Conservation (phyloP, 345 rosid genomes). For the Kandelia obovata region DNA sequence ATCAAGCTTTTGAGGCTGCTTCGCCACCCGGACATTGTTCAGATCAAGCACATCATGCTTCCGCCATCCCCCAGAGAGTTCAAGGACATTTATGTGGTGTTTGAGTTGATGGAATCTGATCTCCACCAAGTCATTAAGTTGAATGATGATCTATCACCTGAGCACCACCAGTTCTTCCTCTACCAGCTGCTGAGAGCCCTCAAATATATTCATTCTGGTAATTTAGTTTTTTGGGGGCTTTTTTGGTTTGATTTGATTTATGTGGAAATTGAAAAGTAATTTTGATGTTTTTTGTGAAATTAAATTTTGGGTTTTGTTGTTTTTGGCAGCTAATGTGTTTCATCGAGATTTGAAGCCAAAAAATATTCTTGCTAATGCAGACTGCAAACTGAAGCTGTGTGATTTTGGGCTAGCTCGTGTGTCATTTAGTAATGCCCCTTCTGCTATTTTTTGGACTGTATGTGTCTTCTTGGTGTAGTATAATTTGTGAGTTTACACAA, state of each 20-base stretch:
- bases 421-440: slow-evolving; percentile 84
- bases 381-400: slow-evolving; percentile 96
- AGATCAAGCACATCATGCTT: slow-evolving; percentile 93
- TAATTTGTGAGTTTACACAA: not conserved
- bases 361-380: slow-evolving; percentile 94
- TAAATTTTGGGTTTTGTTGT: slow-evolving; percentile 2
- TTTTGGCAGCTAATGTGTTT: slow-evolving; percentile 75
- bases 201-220: slow-evolving; percentile 91
- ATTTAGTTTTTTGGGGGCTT: not conserved
- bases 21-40: slow-evolving; percentile 77
- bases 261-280: not conserved
- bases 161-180: slow-evolving; percentile 92
- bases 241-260: slow-evolving; percentile 15
- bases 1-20: slow-evolving; percentile 93
- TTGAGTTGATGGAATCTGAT: slow-evolving; percentile 98
- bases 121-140: slow-evolving; percentile 87
- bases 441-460: slow-evolving; percentile 99
- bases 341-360: slow-evolving; percentile 96
- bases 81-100: slow-evolving; percentile 88
- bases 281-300: not conserved
- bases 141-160: slow-evolving; percentile 86
- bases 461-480: slow-evolving; percentile 37
- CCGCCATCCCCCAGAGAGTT: slow-evolving; percentile 94
- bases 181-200: slow-evolving; percentile 98
- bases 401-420: slow-evolving; percentile 98